Evolutionary conservation across 805 yeast genomes (phyloP).

Genomic region (Middelhovenomyces tepae): DNA sequence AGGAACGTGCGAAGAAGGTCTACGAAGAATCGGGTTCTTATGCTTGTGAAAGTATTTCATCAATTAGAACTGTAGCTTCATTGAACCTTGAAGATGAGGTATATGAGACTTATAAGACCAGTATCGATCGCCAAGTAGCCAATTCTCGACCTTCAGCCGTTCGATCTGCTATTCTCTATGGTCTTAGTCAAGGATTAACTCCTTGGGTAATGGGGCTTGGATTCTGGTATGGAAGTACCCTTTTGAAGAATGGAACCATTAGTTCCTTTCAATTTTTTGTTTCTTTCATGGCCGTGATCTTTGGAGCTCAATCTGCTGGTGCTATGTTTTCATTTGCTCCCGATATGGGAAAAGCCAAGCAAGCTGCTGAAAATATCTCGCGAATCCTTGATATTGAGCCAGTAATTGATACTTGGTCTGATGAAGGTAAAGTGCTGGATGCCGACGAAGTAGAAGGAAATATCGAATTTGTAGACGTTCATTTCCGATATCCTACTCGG

Average conservation of each 20-base stretch:
- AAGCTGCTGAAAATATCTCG: slow-evolving; percentile 28
- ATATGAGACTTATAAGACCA: slow-evolving; percentile 21
- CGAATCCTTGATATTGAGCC: slow-evolving; percentile 28
- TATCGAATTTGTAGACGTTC: slow-evolving; percentile 46
- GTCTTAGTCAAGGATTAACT: slow-evolving; percentile 31
- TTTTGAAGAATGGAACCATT: slow-evolving; percentile 25
- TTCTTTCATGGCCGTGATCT: slow-evolving; percentile 30
- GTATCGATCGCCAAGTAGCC: slow-evolving; percentile 25
- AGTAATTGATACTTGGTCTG: slow-evolving; percentile 25
- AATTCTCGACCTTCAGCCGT: slow-evolving; percentile 21
- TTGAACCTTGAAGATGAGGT: slow-evolving; percentile 34
- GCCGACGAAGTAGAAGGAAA: slow-evolving; percentile 42
- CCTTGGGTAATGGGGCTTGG: slow-evolving; percentile 34
- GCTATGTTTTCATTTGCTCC: slow-evolving; percentile 33
- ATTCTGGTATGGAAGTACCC: slow-evolving; percentile 36
- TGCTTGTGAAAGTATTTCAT: slow-evolving; percentile 32
- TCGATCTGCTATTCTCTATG: slow-evolving; percentile 30
- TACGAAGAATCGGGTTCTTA: slow-evolving; percentile 32
- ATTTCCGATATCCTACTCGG: slow-evolving; percentile 60
- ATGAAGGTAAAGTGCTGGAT: slow-evolving; percentile 23
- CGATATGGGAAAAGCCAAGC: slow-evolving; percentile 35
- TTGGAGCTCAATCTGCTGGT: slow-evolving; percentile 38
- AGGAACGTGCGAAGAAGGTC: slow-evolving; percentile 30
- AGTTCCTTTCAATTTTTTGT: slow-evolving; percentile 30
- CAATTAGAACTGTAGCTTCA: slow-evolving; percentile 34